Percentiles rank a stretch among this genome's conserved stretches.
Evolutionary conservation across 179 eudicot genomes (phyloP).

Genomic region (Silene noctiflora): DNA sequence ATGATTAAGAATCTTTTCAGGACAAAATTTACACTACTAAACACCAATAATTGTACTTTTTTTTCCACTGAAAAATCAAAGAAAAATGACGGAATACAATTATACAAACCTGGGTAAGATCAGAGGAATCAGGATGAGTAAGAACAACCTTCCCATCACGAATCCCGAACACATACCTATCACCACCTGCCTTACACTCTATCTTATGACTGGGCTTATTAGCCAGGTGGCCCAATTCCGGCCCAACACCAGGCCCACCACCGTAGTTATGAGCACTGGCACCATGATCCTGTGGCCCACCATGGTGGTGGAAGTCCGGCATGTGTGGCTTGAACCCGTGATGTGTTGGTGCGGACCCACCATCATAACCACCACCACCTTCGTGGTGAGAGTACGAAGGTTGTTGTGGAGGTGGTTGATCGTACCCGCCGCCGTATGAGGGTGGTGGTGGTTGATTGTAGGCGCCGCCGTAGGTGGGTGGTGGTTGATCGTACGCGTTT

Average conservation of each 20-base stretch:
- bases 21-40: neutral
- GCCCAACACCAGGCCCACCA: neutral
- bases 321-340: slow-evolving; percentile 40
- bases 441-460: slow-evolving; percentile 18
- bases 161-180: slow-evolving; percentile 46
- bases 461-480: neutral
- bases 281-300: slow-evolving; percentile 13
- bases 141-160: slow-evolving; percentile 61
- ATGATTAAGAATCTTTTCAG: no score
- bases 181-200: slow-evolving; percentile 50
- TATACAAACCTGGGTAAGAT: slow-evolving; percentile 49
- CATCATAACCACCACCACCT: neutral
- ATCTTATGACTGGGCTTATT: slow-evolving; percentile 50
- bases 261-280: neutral
- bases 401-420: slow-evolving; percentile 6
- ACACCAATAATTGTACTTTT: neutral
- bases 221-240: slow-evolving; percentile 19
- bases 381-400: neutral
- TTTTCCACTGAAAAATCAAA: neutral
- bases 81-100: no score
- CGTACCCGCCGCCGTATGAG: slow-evolving; percentile 11
- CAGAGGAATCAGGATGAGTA: slow-evolving; percentile 50
- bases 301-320: slow-evolving; percentile 38
- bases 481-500: slow-evolving; percentile 1
- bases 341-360: neutral